Evolutionary conservation across 192 early-diverging fungal species (phyloP).

Genomic region (Paraglomus brasilianum): DNA sequence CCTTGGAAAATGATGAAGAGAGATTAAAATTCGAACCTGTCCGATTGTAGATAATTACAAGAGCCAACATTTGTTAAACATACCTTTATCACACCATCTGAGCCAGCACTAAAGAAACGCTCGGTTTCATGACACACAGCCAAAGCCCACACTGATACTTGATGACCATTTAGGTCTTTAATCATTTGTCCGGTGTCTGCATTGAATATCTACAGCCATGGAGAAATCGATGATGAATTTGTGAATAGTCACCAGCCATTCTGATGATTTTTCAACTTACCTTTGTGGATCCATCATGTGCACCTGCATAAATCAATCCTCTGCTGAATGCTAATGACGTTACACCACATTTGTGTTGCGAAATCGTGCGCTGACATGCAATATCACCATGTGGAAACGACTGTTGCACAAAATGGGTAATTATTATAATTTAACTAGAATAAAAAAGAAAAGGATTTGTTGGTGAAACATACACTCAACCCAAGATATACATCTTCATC

Average conservation of each 20-base stretch:
- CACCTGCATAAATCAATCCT: constrained; percentile 54
- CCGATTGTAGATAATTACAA: too few species aligned
- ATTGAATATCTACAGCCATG: constrained; percentile 42
- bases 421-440: too few species aligned
- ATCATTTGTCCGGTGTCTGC: constrained; percentile 48
- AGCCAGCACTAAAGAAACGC: constrained; percentile 54
- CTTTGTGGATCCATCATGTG: constrained; percentile 57
- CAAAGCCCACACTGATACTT: constrained; percentile 58
- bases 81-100: constrained; percentile 59
- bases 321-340: constrained; percentile 51
- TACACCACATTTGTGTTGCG: constrained; percentile 51
- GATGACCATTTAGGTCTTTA: constrained; percentile 46
- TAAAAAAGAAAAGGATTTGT: too few species aligned
- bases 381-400: constrained; percentile 52
- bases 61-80: constrained; percentile 13
- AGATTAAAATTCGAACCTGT: not conserved
- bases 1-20: not conserved
- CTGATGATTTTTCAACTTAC: constrained; percentile 16
- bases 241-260: not conserved
- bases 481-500: not conserved
- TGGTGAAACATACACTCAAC: not conserved
- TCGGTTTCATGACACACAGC: constrained; percentile 42
- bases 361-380: constrained; percentile 54
- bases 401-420: not conserved
- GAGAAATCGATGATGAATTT: not conserved